Conservation (phyloP, 2,329 filamentous ascomycete species). For the Exophiala dermatitidis region DNA sequence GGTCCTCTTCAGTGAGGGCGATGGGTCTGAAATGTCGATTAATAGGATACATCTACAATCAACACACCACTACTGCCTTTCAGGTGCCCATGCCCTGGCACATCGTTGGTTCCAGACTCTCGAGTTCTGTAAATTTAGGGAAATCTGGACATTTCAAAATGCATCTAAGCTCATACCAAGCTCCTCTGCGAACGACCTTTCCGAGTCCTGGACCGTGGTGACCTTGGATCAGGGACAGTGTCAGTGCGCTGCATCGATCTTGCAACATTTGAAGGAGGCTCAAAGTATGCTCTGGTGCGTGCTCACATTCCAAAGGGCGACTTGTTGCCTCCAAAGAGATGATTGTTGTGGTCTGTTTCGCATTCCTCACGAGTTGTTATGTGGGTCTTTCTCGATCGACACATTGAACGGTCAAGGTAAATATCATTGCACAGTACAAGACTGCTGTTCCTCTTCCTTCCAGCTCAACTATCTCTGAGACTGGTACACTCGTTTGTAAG, state of each 20-base stretch:
- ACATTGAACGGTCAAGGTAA: slow-evolving; percentile 18
- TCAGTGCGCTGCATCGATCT: neutral
- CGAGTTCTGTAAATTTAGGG: neutral
- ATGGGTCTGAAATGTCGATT: slow-evolving; percentile 64
- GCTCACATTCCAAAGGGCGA: slow-evolving; percentile 11
- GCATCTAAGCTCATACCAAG: neutral
- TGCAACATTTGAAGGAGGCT: slow-evolving; percentile 9
- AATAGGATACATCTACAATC: slow-evolving; percentile 52
- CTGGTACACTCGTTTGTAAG: slow-evolving; percentile 21
- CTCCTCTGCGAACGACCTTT: neutral
- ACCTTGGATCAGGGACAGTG: neutral
- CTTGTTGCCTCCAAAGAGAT: slow-evolving; percentile 2
- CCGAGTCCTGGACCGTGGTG: neutral
- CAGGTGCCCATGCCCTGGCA: neutral
- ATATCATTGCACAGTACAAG: slow-evolving; percentile 16
- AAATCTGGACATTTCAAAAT: neutral
- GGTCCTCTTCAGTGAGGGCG: slow-evolving; percentile 64
- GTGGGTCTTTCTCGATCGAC: slow-evolving; percentile 9
- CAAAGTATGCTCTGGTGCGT: slow-evolving; percentile 16
- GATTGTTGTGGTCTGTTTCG: slow-evolving; percentile 18
- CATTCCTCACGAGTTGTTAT: slow-evolving; percentile 20
- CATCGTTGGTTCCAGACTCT: no score
- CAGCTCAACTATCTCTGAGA: slow-evolving; percentile 9
- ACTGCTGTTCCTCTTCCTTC: slow-evolving; percentile 8
- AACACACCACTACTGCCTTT: neutral